A percentile compares a stretch with the other conserved stretches of the same genome.
These are phyloP conservation scores for Cornus florida DNA, from an alignment of 148 eudicot genomes.

Conservation along the genomic window DNA sequence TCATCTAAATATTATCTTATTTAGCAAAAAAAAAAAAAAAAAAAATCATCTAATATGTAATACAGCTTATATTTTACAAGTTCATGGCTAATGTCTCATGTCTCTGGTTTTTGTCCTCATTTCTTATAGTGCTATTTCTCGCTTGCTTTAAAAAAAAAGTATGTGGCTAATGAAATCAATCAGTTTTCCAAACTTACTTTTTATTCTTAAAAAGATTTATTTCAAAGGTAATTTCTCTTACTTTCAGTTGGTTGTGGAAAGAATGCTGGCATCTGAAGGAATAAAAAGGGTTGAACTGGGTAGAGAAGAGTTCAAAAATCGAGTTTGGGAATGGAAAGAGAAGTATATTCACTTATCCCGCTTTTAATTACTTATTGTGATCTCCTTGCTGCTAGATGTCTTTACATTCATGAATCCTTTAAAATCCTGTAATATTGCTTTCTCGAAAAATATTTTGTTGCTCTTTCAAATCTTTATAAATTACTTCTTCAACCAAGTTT, in stretches of 20 bases:
- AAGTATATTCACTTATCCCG: conserved; percentile 48
- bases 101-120: too few relatives aligned
- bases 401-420: neutral
- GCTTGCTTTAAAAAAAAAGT: neutral
- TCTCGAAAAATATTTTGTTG: neutral
- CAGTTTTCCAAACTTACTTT: neutral
- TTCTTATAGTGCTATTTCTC: too few relatives aligned
- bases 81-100: neutral
- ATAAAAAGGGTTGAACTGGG: conserved; percentile 83
- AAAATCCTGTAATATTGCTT: neutral
- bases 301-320: conserved; percentile 79
- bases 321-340: conserved; percentile 99
- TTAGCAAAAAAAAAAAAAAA: too few relatives aligned
- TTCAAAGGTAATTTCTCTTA: conserved; percentile 15
- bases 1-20: too few relatives aligned
- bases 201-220: neutral
- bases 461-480: neutral
- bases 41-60: neutral
- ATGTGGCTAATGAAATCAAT: neutral
- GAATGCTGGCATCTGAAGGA: conserved; percentile 94
- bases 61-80: neutral
- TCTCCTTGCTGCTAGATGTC: conserved; percentile 4
- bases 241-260: conserved; percentile 95
- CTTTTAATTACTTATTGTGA: neutral
- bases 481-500: neutral